These are phyloP conservation scores for Blastobotrys peoriensis DNA, from an alignment of 805 yeast species.

Conservation along the genomic window DNA sequence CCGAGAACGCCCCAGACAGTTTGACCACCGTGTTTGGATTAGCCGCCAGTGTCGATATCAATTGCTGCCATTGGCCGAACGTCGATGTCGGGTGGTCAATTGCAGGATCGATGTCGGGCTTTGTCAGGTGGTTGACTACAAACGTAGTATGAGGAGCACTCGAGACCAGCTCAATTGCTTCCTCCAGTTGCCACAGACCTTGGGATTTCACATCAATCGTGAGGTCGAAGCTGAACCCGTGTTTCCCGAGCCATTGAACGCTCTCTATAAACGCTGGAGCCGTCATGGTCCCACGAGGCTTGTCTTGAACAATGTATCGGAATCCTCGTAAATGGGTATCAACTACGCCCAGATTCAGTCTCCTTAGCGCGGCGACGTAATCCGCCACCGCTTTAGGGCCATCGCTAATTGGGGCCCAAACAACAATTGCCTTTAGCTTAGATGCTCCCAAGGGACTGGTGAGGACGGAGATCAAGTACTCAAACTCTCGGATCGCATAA, in stretches of 20 bases:
- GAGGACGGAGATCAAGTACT: slow-evolving; percentile 21
- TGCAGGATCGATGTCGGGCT: slow-evolving; percentile 31
- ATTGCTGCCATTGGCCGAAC: slow-evolving; percentile 8
- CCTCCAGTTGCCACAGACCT: slow-evolving; percentile 39
- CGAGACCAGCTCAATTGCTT: slow-evolving; percentile 28
- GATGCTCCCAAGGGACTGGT: no score
- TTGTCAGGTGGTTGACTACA: slow-evolving; percentile 39
- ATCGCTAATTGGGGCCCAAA: slow-evolving; percentile 41
- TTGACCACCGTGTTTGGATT: slow-evolving; percentile 30
- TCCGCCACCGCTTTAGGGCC: slow-evolving; percentile 25
- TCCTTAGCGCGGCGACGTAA: slow-evolving; percentile 18
- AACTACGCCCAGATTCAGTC: slow-evolving; percentile 11
- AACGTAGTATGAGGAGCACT: slow-evolving; percentile 29
- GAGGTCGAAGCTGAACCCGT: slow-evolving; percentile 35
- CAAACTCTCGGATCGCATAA: slow-evolving; percentile 28
- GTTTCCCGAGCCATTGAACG: slow-evolving; percentile 31
- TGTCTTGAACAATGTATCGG: slow-evolving; percentile 40
- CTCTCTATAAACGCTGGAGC: slow-evolving; percentile 27
- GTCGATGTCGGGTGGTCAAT: background rate
- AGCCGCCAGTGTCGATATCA: slow-evolving; percentile 1
- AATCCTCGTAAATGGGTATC: slow-evolving; percentile 33
- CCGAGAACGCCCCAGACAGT: slow-evolving; percentile 39
- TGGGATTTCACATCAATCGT: slow-evolving; percentile 37
- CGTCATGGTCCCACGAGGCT: slow-evolving; percentile 34
- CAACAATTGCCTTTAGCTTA: slow-evolving; percentile 31